Conservation (phyloP, 1,284 basidiomycete genomes). For the Ceratobasidium sp. region DNA sequence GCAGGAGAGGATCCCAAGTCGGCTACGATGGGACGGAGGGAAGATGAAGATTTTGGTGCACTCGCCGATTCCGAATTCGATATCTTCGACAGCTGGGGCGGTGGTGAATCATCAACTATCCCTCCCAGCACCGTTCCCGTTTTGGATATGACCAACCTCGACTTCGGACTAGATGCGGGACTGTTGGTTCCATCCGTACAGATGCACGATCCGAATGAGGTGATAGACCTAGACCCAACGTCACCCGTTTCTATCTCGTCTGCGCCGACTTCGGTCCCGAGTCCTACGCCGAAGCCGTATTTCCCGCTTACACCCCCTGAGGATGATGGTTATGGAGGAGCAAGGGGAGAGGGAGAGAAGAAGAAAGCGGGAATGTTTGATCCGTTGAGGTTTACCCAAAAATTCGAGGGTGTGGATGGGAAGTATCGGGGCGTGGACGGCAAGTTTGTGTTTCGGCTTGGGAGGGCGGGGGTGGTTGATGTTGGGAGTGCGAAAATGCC, state of each 20-base stretch:
- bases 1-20: neutral
- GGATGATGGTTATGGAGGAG: neutral
- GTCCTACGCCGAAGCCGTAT: slow-evolving; percentile 24
- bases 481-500: neutral
- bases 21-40: neutral
- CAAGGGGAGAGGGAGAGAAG: neutral
- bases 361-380: slow-evolving; percentile 8
- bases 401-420: slow-evolving; percentile 32
- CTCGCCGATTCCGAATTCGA: slow-evolving; percentile 17
- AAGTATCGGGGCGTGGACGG: slow-evolving; percentile 26
- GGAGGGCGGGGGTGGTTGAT: neutral
- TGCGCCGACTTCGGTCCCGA: neutral
- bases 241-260: neutral
- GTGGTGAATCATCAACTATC: neutral
- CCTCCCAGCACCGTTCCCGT: neutral
- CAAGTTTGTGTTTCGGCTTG: slow-evolving; percentile 28
- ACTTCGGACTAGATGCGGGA: neutral
- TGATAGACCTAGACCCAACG: neutral
- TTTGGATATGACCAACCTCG: neutral
- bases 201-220: neutral
- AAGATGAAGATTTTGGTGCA: slow-evolving; percentile 30
- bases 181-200: neutral
- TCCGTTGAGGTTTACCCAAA: slow-evolving; percentile 24
- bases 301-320: slow-evolving; percentile 35
- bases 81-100: slow-evolving; percentile 16